Evolutionary conservation across 305 asterid genomes (phyloP), one percentile per base, ranked within the genome.

Genomic region (Ajuga reptans): DNA sequence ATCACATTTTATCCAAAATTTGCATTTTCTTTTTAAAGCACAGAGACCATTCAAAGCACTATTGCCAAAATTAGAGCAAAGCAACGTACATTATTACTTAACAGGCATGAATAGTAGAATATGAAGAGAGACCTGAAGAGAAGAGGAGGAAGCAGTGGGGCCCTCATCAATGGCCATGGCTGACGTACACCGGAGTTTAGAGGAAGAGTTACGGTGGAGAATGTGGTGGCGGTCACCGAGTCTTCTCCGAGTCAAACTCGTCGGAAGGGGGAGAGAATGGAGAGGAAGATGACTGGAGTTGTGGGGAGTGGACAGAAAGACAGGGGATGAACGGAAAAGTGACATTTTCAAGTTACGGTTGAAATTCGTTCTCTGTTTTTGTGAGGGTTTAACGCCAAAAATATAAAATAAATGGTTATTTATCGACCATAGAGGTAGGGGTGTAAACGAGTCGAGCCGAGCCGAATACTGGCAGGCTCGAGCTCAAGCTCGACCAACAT

Each of bases 111-210:
- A 24, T 2, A 24, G 33, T 18, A 10, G 27, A 4, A 27, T 0
- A 18, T n/a, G n/a, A n/a, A 29, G 50, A 16, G 5, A 6, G 58
- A 72, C 95, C 92, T 78, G 89, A 45, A 83, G 71, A 52, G 70
- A 24, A 46, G 82, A 54, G 33, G 85, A 21, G 46, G 82, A 69
- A 65, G 86, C 73, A 53, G 72, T 69, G 70, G 79, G 73, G 34
- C 75, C 82, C 69, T 80, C 87, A 46, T 78, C 73, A 77, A 79
- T 42, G 18, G 86, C 81, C 89, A 82, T 82, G 69, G 80, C 77
- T 12, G 87, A 82, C 75, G 81, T 73, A 81, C 85, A 84, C 49
- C 70, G 69, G 53, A 74, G 67, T 11, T 53, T 61, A 66, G 67
- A 52, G 29, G 68, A 69, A 73, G 53, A 43, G 34, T 72, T 17